phyloP scores from a whole-genome alignment of 495 filamentous ascomycete species.

The Xylaria bambusicola region DNA sequence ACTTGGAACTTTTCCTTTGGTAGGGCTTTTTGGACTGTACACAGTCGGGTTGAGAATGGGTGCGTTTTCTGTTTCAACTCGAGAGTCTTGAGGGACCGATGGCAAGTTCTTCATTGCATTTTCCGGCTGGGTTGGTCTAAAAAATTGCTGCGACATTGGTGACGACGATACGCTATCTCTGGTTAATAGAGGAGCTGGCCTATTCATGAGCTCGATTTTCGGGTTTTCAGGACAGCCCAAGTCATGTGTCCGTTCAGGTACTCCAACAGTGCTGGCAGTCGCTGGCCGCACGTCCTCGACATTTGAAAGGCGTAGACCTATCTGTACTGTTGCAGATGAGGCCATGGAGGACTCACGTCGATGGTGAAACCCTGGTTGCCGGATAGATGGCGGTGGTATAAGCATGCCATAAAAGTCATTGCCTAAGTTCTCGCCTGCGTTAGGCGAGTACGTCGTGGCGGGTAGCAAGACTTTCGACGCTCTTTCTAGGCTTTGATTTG shows the following conservation, averaged over 20 bases:
- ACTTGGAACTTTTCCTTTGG: slow-evolving; percentile 44
- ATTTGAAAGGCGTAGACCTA: slow-evolving; percentile 50
- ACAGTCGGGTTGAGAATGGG: slow-evolving; percentile 43
- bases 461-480: slow-evolving; percentile 40
- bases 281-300: slow-evolving; percentile 44
- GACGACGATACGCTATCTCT: slow-evolving; percentile 13
- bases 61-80: slow-evolving; percentile 17
- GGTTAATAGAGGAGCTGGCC: slow-evolving; percentile 31
- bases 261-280: slow-evolving; percentile 22
- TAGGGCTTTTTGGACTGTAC: slow-evolving; percentile 44
- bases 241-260: slow-evolving; percentile 33
- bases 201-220: slow-evolving; percentile 21
- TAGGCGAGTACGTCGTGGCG: slow-evolving; percentile 45
- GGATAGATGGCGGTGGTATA: slow-evolving; percentile 46
- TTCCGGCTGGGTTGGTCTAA: slow-evolving; percentile 23
- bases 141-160: slow-evolving; percentile 12
- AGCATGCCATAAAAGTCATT: slow-evolving; percentile 29
- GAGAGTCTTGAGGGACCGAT: slow-evolving; percentile 27
- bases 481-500: slow-evolving; percentile 32
- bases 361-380: slow-evolving; percentile 36
- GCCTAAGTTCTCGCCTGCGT: slow-evolving; percentile 17
- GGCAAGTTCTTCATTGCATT: slow-evolving; percentile 42
- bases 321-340: slow-evolving; percentile 51
- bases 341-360: slow-evolving; percentile 47
- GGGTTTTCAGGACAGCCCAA: slow-evolving; percentile 37